A percentile compares a stretch with the other conserved stretches of the same genome.
These are phyloP conservation scores for Irpex sp. DNA, from an alignment of 1,284 basidiomycete species.

Conservation along the genomic window DNA sequence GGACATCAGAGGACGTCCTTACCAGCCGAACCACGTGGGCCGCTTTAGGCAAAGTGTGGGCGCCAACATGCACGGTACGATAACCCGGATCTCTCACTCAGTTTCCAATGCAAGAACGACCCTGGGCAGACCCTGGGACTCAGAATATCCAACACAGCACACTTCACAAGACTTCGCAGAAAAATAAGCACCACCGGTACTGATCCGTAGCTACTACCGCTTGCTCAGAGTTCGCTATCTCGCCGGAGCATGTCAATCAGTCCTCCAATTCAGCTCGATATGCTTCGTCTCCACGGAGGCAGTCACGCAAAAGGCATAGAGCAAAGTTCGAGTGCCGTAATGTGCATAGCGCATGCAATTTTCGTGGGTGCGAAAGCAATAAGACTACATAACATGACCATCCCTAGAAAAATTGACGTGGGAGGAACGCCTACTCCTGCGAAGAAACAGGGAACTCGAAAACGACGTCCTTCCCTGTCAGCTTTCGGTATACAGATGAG, in stretches of 20 bases:
- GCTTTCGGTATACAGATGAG: constrained; percentile 89
- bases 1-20: background rate
- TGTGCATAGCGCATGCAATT: constrained; percentile 29
- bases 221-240: constrained; percentile 9
- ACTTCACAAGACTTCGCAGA: background rate
- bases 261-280: background rate
- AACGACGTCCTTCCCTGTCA: constrained; percentile 93
- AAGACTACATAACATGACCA: constrained; percentile 29
- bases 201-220: background rate
- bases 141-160: too few species aligned
- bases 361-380: constrained; percentile 25
- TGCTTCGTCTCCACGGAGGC: constrained; percentile 2
- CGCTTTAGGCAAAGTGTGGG: constrained; percentile 5
- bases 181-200: background rate
- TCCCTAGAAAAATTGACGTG: constrained; percentile 16
- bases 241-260: constrained; percentile 8
- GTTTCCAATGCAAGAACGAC: too few species aligned
- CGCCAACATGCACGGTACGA: constrained; percentile 1
- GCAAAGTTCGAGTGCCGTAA: constrained; percentile 9
- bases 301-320: constrained; percentile 3
- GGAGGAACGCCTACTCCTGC: constrained; percentile 48
- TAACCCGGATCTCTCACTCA: background rate
- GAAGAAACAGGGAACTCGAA: constrained; percentile 81
- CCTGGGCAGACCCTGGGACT: background rate
- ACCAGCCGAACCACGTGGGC: constrained; percentile 21